phyloP scores from a whole-genome alignment of 768 basidiomycete species.

The Hemileccinum impolitum region DNA sequence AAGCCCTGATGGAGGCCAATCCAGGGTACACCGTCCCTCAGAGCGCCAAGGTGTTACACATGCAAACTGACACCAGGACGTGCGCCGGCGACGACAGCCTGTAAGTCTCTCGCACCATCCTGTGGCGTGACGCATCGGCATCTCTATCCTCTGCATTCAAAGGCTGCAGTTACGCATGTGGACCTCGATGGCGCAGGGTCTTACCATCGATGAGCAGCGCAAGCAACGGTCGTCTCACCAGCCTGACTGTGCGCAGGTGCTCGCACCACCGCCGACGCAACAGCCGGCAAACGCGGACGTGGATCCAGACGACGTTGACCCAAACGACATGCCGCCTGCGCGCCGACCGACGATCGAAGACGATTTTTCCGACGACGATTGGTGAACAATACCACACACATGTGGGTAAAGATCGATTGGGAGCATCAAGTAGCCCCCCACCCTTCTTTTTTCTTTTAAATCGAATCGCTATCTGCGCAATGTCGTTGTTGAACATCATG shows the following conservation, averaged over 20 bases:
- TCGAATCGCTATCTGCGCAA: neutral
- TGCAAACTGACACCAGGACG: slow-evolving; percentile 34
- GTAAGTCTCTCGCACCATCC: slow-evolving; percentile 29
- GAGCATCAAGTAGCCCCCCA: neutral
- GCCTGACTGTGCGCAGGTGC: slow-evolving; percentile 10
- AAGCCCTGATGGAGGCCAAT: slow-evolving; percentile 36
- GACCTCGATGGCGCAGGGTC: slow-evolving; percentile 44
- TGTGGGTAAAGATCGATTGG: neutral
- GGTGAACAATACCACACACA: slow-evolving; percentile 13
- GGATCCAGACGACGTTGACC: slow-evolving; percentile 16
- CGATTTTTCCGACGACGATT: slow-evolving; percentile 30
- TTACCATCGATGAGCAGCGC: slow-evolving; percentile 46
- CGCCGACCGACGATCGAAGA: slow-evolving; percentile 8
- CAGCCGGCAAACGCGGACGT: neutral
- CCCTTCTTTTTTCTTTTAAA: neutral
- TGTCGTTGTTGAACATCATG: no score
- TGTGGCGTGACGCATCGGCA: neutral
- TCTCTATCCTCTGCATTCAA: neutral
- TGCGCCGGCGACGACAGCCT: slow-evolving; percentile 53
- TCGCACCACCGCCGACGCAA: slow-evolving; percentile 11
- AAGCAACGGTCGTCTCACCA: slow-evolving; percentile 13
- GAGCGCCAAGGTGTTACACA: slow-evolving; percentile 34
- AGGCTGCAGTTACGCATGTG: slow-evolving; percentile 45
- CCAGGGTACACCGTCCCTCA: slow-evolving; percentile 24
- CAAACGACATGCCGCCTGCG: slow-evolving; percentile 10